Evolutionary conservation across 495 filamentous ascomycete species (phyloP).

Genomic region (Friedmanniomyces endolithicus): DNA sequence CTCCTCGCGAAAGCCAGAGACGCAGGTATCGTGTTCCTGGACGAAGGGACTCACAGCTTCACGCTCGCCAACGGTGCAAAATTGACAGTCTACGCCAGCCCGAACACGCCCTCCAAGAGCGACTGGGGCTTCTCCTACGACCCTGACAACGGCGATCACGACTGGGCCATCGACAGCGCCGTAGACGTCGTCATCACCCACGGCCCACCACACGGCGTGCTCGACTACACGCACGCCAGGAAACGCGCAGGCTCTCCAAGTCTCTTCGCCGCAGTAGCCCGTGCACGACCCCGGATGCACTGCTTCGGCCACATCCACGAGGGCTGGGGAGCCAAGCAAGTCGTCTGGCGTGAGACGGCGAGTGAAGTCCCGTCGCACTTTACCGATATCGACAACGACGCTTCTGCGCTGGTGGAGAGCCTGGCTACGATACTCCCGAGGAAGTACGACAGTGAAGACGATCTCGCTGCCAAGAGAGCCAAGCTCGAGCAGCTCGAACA

Average conservation of each 20-base stretch:
- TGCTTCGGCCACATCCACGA: constrained; percentile 72
- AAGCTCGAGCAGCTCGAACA: background rate
- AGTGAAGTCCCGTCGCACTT: constrained; percentile 12
- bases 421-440: background rate
- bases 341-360: constrained; percentile 40
- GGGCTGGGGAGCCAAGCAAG: constrained; percentile 52
- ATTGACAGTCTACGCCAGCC: constrained; percentile 58
- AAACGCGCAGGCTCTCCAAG: constrained; percentile 42
- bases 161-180: constrained; percentile 38
- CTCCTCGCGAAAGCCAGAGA: constrained; percentile 27
- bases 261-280: constrained; percentile 44
- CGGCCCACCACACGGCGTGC: constrained; percentile 49
- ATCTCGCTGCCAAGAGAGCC: background rate
- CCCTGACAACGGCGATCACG: constrained; percentile 27
- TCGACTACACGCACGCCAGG: constrained; percentile 36
- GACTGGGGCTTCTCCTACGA: constrained; percentile 52
- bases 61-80: constrained; percentile 42
- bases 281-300: constrained; percentile 46
- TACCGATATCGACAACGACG: constrained; percentile 34
- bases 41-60: constrained; percentile 51
- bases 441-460: background rate
- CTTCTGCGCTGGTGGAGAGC: constrained; percentile 2
- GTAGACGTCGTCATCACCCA: constrained; percentile 44
- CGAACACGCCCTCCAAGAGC: constrained; percentile 49
- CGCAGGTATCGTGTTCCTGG: constrained; percentile 48